A percentile compares a stretch with the other conserved stretches of the same genome.
Evolutionary conservation across 306 rosid genomes (phyloP).

Genomic region (cucumber (Cucumis sativus)): Cucumber_9930_V3 NC_026655.2:23768501-23769000

Average conservation of each 20-base stretch:
- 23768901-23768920: conserved; percentile 5
- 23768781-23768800: neutral
- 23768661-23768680: neutral
- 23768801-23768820: neutral
- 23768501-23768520: neutral
- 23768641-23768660: neutral
- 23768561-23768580: neutral
- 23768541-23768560: neutral
- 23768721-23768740: neutral
- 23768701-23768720: neutral
- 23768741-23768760: neutral
- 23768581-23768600: neutral
- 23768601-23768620: neutral
- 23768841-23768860: neutral
- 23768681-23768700: neutral
- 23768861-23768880: neutral
- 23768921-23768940: conserved; percentile 15
- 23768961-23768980: conserved; percentile 94
- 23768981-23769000: conserved; percentile 76
- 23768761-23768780: neutral
- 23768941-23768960: conserved; percentile 50
- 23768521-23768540: neutral
- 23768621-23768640: neutral
- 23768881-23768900: neutral
- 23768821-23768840: neutral